Evolutionary conservation across 2,329 filamentous ascomycete species (phyloP).

Genomic region (Dothistroma septosporum): DNA sequence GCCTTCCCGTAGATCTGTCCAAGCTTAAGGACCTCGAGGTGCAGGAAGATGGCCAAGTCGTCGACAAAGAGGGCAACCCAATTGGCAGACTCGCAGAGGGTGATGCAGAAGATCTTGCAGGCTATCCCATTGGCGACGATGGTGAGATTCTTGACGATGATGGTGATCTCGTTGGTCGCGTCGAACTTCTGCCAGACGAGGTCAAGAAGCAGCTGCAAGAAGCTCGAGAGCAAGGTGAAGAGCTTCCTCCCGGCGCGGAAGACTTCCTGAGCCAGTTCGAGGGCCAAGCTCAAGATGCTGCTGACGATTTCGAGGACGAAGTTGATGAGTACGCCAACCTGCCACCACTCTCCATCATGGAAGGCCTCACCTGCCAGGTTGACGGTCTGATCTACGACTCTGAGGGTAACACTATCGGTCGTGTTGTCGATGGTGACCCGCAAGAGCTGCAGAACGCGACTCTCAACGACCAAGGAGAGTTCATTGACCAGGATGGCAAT

Average conservation of each 20-base stretch:
- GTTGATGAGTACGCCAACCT: slow-evolving; percentile 34
- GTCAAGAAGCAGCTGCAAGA: slow-evolving; percentile 41
- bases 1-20: slow-evolving; percentile 42
- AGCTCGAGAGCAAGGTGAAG: slow-evolving; percentile 36
- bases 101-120: slow-evolving; percentile 50
- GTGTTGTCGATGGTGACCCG: slow-evolving; percentile 47
- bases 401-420: slow-evolving; percentile 49
- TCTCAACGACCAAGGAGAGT: slow-evolving; percentile 52
- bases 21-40: slow-evolving; percentile 51
- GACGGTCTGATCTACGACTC: slow-evolving; percentile 49
- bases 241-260: slow-evolving; percentile 35
- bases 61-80: slow-evolving; percentile 48
- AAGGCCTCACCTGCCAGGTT: slow-evolving; percentile 46
- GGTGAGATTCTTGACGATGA: slow-evolving; percentile 55
- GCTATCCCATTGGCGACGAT: slow-evolving; percentile 51
- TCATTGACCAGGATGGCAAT: slow-evolving; percentile 53
- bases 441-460: slow-evolving; percentile 46
- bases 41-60: slow-evolving; percentile 52
- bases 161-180: slow-evolving; percentile 52
- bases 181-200: slow-evolving; percentile 47
- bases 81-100: slow-evolving; percentile 50
- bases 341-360: slow-evolving; percentile 45
- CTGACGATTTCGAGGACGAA: slow-evolving; percentile 28
- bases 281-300: slow-evolving; percentile 26
- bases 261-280: slow-evolving; percentile 31